These are phyloP conservation scores for Aspergillus sp. DNA, from an alignment of 2,329 filamentous ascomycete genomes.

Conservation along the genomic window DNA sequence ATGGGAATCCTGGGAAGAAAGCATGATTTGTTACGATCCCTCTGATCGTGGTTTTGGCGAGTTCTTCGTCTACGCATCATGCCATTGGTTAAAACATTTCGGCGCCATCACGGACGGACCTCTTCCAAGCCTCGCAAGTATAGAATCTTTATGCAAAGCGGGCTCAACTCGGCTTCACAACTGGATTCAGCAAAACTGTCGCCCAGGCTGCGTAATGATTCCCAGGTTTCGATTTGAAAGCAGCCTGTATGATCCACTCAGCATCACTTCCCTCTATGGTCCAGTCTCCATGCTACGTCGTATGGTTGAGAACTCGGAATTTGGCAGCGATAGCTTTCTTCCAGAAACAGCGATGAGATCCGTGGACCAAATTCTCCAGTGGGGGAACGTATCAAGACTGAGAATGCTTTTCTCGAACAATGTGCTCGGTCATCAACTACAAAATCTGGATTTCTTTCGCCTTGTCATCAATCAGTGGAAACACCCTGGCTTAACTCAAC, in stretches of 20 bases:
- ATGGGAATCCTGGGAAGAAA: slow-evolving; percentile 24
- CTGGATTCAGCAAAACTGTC: slow-evolving; percentile 24
- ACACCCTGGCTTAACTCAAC: slow-evolving; percentile 2
- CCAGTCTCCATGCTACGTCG: slow-evolving; percentile 20
- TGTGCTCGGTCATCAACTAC: slow-evolving; percentile 11
- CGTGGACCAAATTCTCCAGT: slow-evolving; percentile 18
- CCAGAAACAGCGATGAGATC: slow-evolving; percentile 9
- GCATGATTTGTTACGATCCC: slow-evolving; percentile 19
- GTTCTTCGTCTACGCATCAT: slow-evolving; percentile 29
- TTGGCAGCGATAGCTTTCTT: slow-evolving; percentile 10
- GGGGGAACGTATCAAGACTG: slow-evolving; percentile 17
- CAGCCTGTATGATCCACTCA: slow-evolving; percentile 26
- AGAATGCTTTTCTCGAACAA: slow-evolving; percentile 10
- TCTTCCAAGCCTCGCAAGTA: slow-evolving; percentile 7
- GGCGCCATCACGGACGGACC: slow-evolving; percentile 9
- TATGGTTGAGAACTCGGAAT: slow-evolving; percentile 17
- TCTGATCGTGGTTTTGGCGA: slow-evolving; percentile 17
- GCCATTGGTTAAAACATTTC: slow-evolving; percentile 27
- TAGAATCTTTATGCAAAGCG: slow-evolving; percentile 8
- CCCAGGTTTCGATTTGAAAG: slow-evolving; percentile 23
- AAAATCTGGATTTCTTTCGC: slow-evolving; percentile 6
- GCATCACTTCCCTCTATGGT: slow-evolving; percentile 26
- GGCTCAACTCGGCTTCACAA: slow-evolving; percentile 21
- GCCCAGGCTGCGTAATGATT: slow-evolving; percentile 20
- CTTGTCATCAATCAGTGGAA: slow-evolving; percentile 7